Base-by-base conservation (phyloP, 2,329 filamentous ascomycete genomes). In the Byssoonygena ceratinophila region DNA sequence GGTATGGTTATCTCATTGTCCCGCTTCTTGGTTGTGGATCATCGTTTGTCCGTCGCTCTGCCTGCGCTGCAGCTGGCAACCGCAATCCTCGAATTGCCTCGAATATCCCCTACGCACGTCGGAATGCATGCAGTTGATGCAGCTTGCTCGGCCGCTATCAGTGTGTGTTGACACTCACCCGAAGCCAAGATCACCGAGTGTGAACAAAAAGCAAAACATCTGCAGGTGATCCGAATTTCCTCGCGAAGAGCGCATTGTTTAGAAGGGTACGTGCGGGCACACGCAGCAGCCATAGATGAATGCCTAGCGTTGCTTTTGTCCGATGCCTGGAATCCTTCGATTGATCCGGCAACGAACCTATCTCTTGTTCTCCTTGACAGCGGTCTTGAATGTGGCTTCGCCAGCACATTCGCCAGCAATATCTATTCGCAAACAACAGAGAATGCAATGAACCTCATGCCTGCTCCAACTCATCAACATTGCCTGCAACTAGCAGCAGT, bases 1-100 rank as follows among this genome's bases (percentile, higher is more conserved):
- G n/a, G n/a, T n/a, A n/a, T n/a, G n/a, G n/a, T 48, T 48, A 29
- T 48, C 32, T 39, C 16, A 12, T 40, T 22, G 46, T 34, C 46
- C 4, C 29, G 46, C 32, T 4, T 20, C 45, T 47, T 47, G 45
- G 45, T 34, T 7, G 29, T 22, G 29, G 45, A 47, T 20, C 29
- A 47, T 47, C 22, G n/a, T 7, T 40, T 40, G 18, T 44, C 40
- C 20, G 16, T 23, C 44, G 6, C 18, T 34, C 23, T 11, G 39
- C 23, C 2, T 12, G 8, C 12, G 40, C n/a, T 18, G 34, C 4
- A 16, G 34, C n/a, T 18, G n/a, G n/a, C n/a, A n/a, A n/a, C n/a
- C n/a, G n/a, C 8, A 9, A n/a, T 37, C 37, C 37, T 40, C 37
- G 18, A 40, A 40, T 40, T 40, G 37, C 37, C 37, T 40, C 14